A percentile compares a stretch with the other conserved stretches of the same genome.
Conservation (phyloP, 2,329 filamentous ascomycete genomes). For the Dendryphion nanum region DNA sequence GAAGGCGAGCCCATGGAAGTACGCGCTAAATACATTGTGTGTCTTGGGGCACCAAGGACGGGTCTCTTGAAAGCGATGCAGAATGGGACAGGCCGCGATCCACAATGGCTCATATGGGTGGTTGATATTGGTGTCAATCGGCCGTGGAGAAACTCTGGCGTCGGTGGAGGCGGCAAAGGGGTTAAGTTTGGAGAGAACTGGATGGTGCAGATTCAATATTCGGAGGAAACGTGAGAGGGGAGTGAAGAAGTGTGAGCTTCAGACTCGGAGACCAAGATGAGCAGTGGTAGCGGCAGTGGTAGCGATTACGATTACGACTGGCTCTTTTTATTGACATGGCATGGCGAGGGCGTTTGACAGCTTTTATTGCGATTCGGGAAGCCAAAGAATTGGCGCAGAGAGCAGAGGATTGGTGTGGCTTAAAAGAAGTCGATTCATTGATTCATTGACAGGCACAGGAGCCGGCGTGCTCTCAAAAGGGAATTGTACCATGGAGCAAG, state of each 20-base stretch:
- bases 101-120: constrained; percentile 75
- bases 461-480: no score
- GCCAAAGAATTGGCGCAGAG: no score
- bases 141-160: constrained; percentile 82
- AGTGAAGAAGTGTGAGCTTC: constrained; percentile 4
- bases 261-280: no score
- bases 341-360: no score
- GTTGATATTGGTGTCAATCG: constrained; percentile 84
- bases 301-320: no score
- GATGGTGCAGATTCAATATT: constrained; percentile 68
- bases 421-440: no score
- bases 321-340: no score
- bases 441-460: no score
- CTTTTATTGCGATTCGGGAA: no score
- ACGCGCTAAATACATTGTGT: constrained; percentile 77
- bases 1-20: constrained; percentile 80
- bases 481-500: no score
- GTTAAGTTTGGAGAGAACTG: constrained; percentile 87
- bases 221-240: constrained; percentile 17
- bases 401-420: no score
- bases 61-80: constrained; percentile 78
- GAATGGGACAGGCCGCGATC: constrained; percentile 52
- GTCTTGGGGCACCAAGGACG: constrained; percentile 81
- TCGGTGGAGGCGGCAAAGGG: constrained; percentile 65
- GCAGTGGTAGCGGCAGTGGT: no score